Base-by-base conservation (phyloP, 352 stramenopile species). In the Globisporangium takayamanum region DNA sequence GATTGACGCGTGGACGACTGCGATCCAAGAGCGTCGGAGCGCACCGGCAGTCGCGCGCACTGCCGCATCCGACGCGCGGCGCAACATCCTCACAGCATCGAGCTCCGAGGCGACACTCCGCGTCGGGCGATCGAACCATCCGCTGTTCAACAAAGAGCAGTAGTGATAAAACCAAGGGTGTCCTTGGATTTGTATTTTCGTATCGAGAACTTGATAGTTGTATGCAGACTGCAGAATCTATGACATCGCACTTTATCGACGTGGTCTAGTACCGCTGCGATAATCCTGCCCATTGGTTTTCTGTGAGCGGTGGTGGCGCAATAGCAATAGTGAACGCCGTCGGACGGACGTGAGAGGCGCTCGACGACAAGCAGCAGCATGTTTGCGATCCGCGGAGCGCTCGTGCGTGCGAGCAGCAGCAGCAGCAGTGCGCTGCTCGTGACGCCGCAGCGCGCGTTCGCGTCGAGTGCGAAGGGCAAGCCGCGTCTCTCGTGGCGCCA, bases 121-220 rank as follows among this genome's bases (percentile, higher is more conserved):
- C 41, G 73, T 92, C 10, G 82, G 82, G 0, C 67, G 69, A 47
- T 72, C 67, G 41, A 90, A 90, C 59, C 82, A 92, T 49, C 82
- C 82, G n/a, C 70, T 92, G 8, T 89, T 89, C 57, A 92, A 92
- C 60, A 74, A 68, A 33, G 72, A 88, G 33, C 15, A 71, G 33
- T 64, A 59, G 51, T n/a, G 8, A 15, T 12, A 7, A 15, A 45
- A 39, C 4, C 20, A 18, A 49, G 44, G 44, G 10, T 12, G 18
- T 49, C 5, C 6, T 47, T 47, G 2, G 14, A 47, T 22, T 5
- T 22, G 41, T 47, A 3, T 11, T 47, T 22, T 22, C 14, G 6
- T 47, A 22, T n/a, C 1, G 4, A 10, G 5, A 47, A 8, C 5
- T 22, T 22, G 14, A 22, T 11, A 20, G 16, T 2, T 49, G 18